phyloP scores from a whole-genome alignment of 1,284 basidiomycete genomes.

The Clitocybe nebularis region DNA sequence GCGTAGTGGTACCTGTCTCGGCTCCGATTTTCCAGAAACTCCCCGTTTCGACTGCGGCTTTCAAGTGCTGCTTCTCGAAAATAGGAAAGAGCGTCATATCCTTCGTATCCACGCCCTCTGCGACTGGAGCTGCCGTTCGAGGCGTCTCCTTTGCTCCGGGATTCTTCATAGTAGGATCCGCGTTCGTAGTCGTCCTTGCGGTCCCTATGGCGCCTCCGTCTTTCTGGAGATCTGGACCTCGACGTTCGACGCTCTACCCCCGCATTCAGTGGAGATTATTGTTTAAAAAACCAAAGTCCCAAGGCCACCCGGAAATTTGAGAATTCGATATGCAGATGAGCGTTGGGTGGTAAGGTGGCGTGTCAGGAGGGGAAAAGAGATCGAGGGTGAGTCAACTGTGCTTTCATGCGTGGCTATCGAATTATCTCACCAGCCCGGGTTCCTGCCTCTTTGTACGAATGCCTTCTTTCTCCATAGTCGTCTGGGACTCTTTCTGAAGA shows the following conservation, averaged over 20 bases:
- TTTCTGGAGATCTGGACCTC: constrained; percentile 5
- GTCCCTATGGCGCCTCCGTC: not conserved
- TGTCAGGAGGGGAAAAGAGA: constrained; percentile 5
- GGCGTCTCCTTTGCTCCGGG: not conserved
- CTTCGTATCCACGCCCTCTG: not conserved
- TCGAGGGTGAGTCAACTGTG: constrained; percentile 7
- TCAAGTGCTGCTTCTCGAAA: constrained; percentile 3
- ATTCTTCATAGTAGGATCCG: not conserved
- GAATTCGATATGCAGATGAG: not conserved
- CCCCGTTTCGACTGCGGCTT: not conserved
- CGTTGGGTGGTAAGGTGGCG: constrained; percentile 1
- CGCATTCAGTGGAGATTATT: not conserved
- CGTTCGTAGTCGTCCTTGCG: not conserved
- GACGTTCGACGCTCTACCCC: constrained; percentile 2
- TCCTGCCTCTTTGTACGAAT: not conserved
- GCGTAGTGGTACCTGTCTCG: too few species aligned
- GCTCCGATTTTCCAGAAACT: not conserved
- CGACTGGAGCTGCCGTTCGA: not conserved
- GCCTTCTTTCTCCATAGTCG: not conserved
- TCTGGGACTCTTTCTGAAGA: constrained; percentile 6
- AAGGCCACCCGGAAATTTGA: constrained; percentile 1
- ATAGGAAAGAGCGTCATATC: constrained; percentile 5
- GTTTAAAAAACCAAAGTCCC: not conserved
- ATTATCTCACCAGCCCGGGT: constrained; percentile 13
- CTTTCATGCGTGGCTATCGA: not conserved